These are phyloP conservation scores for Chaetomium fimeti DNA, from an alignment of 495 filamentous ascomycete species.

Conservation along the genomic window DNA sequence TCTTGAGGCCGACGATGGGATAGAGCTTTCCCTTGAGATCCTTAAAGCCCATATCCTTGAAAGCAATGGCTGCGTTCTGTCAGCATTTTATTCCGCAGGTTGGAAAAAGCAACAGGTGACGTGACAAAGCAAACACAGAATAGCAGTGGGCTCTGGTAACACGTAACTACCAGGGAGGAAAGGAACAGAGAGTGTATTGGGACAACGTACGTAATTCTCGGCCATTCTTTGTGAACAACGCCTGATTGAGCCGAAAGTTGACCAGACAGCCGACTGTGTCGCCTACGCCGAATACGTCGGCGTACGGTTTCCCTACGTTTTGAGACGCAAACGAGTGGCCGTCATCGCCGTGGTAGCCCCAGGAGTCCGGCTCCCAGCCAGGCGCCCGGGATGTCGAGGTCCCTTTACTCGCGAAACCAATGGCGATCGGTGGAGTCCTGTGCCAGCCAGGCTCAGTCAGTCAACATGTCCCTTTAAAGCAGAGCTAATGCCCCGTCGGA, in stretches of 20 bases:
- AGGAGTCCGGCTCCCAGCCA: constrained; percentile 94
- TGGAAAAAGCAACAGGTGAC: background rate
- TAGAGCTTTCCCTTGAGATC: constrained; percentile 60
- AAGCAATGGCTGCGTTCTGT: constrained; percentile 64
- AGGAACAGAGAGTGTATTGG: background rate
- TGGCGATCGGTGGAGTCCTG: constrained; percentile 74
- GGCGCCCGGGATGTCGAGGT: constrained; percentile 79
- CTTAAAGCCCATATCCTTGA: constrained; percentile 75
- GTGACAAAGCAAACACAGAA: constrained; percentile 1
- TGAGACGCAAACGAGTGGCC: constrained; percentile 79
- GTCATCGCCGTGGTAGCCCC: constrained; percentile 97
- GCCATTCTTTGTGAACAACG: constrained; percentile 96
- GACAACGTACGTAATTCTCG: constrained; percentile 62
- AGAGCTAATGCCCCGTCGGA: background rate
- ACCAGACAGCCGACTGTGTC: constrained; percentile 92
- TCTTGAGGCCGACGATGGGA: constrained; percentile 94
- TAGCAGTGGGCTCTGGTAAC: background rate
- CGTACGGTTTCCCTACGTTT: constrained; percentile 73
- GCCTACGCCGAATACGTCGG: constrained; percentile 62
- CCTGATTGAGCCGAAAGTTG: constrained; percentile 83
- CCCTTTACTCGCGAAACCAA: constrained; percentile 78
- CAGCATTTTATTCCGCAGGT: constrained; percentile 6
- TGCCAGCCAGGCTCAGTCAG: constrained; percentile 5
- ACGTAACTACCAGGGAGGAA: constrained; percentile 4
- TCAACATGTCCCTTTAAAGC: background rate